Conservation (phyloP, 2,329 filamentous ascomycete genomes). For the Trichoderma hamatum region DNA sequence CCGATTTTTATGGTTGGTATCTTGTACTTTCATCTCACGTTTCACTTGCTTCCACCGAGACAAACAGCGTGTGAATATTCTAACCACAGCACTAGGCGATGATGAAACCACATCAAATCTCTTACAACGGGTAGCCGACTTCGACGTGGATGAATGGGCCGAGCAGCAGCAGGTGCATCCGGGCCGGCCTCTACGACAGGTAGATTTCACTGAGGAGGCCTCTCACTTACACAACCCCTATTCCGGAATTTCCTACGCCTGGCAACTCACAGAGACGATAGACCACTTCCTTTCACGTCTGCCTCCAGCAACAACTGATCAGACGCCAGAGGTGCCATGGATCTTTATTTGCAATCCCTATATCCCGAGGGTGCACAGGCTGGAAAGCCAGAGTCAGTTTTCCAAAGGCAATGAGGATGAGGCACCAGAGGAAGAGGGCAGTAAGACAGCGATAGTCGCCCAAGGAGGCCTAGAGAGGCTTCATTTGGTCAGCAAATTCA, state of each 20-base stretch:
- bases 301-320: conserved; percentile 64
- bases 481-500: conserved; percentile 50
- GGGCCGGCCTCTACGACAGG: conserved; percentile 35
- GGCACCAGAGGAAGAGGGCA: conserved; percentile 49
- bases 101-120: conserved; percentile 52
- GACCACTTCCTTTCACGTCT: conserved; percentile 68
- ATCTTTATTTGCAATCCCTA: conserved; percentile 74
- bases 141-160: conserved; percentile 54
- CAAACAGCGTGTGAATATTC: not conserved
- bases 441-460: conserved; percentile 53
- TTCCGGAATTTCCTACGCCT: conserved; percentile 56
- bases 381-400: conserved; percentile 40
- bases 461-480: conserved; percentile 57
- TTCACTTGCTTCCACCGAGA: not conserved
- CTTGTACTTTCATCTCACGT: not conserved
- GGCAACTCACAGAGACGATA: conserved; percentile 66
- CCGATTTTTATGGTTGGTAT: conserved; percentile 62
- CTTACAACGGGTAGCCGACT: conserved; percentile 52
- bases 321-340: conserved; percentile 58
- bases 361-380: conserved; percentile 43
- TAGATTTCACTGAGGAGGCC: conserved; percentile 29
- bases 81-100: conserved; percentile 52
- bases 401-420: conserved; percentile 54
- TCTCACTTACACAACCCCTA: conserved; percentile 60
- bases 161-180: conserved; percentile 34